phyloP scores from a whole-genome alignment of 164 flowering plant genomes.

The Protea cynaroides region DNA sequence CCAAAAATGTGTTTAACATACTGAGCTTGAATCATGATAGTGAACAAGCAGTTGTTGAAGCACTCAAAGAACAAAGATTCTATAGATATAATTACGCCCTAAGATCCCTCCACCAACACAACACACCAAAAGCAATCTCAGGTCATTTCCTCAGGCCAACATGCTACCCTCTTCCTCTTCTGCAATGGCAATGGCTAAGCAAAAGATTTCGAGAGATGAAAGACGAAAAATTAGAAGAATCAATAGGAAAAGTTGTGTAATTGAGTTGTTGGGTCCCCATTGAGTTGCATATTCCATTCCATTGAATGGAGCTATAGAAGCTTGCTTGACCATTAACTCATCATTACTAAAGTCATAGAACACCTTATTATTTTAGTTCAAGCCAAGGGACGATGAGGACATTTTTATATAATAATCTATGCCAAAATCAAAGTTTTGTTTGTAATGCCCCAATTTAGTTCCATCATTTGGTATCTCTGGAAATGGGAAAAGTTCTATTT shows the following conservation, averaged over 20 bases:
- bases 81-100: constrained; percentile 17
- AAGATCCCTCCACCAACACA: constrained; percentile 12
- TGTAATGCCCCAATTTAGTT: no score
- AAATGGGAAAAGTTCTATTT: no score
- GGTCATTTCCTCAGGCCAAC: constrained; percentile 12
- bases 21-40: constrained; percentile 20
- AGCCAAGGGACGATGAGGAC: no score
- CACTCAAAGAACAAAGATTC: constrained; percentile 17
- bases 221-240: constrained; percentile 11
- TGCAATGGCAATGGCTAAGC: neutral
- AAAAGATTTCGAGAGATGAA: neutral
- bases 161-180: constrained; percentile 3
- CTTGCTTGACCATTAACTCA: no score
- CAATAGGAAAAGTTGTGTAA: constrained; percentile 21
- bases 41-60: constrained; percentile 18
- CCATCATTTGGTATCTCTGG: no score
- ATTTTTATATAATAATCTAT: no score
- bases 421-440: no score
- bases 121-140: constrained; percentile 9
- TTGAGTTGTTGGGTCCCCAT: constrained; percentile 20
- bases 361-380: no score
- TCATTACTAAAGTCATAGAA: no score
- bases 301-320: no score
- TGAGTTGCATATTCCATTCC: no score
- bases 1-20: constrained; percentile 11